phyloP scores from a whole-genome alignment of 2,329 filamentous ascomycete species.

The Thielaviopsis ethacetica region DNA sequence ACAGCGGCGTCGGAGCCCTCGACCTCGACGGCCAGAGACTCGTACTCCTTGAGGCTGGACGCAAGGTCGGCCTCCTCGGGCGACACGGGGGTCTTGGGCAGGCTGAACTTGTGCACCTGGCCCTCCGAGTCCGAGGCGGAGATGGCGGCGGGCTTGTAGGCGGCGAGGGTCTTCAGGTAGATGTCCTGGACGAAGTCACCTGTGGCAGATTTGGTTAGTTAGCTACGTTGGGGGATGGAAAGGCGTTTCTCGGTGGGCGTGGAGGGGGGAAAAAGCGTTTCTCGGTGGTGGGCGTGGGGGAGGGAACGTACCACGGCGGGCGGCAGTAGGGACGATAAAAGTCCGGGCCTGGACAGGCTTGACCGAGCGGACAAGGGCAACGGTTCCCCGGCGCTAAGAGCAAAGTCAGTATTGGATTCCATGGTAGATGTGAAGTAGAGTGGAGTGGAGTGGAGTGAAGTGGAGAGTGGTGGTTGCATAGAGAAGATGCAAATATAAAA shows the following conservation, averaged over 20 bases:
- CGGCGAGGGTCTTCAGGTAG: conserved; percentile 90
- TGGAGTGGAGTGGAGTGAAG: too few relatives aligned
- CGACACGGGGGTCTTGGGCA: conserved; percentile 67
- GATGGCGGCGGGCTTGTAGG: conserved; percentile 73
- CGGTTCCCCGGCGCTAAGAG: conserved; percentile 7
- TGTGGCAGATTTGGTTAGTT: conserved; percentile 25
- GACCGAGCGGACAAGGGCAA: conserved; percentile 9
- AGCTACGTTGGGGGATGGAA: neutral
- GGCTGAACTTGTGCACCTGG: conserved; percentile 73
- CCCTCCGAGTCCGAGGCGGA: conserved; percentile 80
- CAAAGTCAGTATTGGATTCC: neutral
- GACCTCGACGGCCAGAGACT: conserved; percentile 83
- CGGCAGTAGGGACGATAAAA: conserved; percentile 44
- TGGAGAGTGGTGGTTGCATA: too few relatives aligned
- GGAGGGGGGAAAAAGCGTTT: neutral
- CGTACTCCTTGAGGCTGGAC: conserved; percentile 83
- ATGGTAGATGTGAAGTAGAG: neutral
- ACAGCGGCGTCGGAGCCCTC: conserved; percentile 62
- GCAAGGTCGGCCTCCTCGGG: conserved; percentile 92
- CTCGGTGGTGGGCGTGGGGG: neutral
- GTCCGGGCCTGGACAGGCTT: conserved; percentile 31
- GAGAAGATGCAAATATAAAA: too few relatives aligned
- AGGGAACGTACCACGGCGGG: conserved; percentile 41
- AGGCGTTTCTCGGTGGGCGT: conserved; percentile 9
- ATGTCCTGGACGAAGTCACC: conserved; percentile 96